Conservation (phyloP, 108 stramenopile species). For the Nitzschia palea region DNA sequence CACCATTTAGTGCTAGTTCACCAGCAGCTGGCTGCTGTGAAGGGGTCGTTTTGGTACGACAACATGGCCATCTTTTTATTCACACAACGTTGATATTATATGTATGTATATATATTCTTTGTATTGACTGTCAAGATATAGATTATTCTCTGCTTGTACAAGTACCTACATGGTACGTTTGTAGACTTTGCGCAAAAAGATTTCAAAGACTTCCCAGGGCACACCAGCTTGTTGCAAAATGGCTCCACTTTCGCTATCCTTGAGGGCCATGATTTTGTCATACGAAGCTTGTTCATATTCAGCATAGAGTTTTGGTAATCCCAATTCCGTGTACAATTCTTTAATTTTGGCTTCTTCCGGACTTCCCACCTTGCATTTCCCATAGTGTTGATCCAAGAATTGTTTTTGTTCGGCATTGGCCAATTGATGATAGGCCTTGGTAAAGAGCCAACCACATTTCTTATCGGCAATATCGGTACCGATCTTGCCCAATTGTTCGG, state of each 20-base stretch:
- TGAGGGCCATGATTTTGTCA: slow-evolving; percentile 51
- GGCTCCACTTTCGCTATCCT: slow-evolving; percentile 40
- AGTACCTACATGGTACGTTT: slow-evolving; percentile 70
- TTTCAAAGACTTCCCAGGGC: slow-evolving; percentile 68
- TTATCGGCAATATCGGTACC: slow-evolving; percentile 99
- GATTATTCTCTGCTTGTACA: not conserved
- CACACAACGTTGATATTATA: no score
- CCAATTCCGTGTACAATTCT: slow-evolving; percentile 72
- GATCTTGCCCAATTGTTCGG: slow-evolving; percentile 95
- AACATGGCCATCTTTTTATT: no score
- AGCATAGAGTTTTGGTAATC: slow-evolving; percentile 55
- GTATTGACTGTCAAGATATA: no score
- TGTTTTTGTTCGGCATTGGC: slow-evolving; percentile 22
- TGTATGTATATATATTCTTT: no score
- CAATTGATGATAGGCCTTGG: slow-evolving; percentile 37
- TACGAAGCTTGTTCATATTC: slow-evolving; percentile 75
- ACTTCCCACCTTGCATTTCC: slow-evolving; percentile 60
- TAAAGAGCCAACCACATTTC: slow-evolving; percentile 95
- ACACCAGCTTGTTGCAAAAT: slow-evolving; percentile 35
- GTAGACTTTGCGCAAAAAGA: slow-evolving; percentile 80
- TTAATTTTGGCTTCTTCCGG: slow-evolving; percentile 50
- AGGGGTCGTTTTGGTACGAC: no score
- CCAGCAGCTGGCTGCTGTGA: no score
- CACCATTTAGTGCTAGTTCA: no score
- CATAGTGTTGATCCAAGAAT: slow-evolving; percentile 66